Base-by-base conservation (phyloP, 1,284 basidiomycete genomes). In the Neonothopanus nambi region DNA sequence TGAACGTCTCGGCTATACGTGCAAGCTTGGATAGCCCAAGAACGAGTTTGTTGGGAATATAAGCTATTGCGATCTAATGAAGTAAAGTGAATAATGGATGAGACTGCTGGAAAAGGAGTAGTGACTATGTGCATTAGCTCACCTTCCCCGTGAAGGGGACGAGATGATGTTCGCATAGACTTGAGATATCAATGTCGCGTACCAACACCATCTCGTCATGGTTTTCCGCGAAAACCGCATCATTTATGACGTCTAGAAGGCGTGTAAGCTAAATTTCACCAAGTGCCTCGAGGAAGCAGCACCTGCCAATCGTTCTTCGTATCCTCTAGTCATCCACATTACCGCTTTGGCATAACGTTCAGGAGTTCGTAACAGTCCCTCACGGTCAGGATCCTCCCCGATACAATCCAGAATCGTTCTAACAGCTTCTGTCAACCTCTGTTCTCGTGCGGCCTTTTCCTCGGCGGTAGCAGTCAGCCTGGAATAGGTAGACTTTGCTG, bases 191-290 rank as follows among this genome's bases (percentile, higher is more conserved):
- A 64, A 99, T 99, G 69, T 99, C 95, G 57, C 92, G 85, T 46
- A 99, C 97, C 59, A 99, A 87, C 51, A 99, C 96, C 95, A 99
- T 97, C 72, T 99, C 97, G 66, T 99, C 97, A 75, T 99, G 97
- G 71, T 99, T 94, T 72, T 99, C 97, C 50, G 95, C 91, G 69
- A 99, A 99, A 38, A 99, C 87, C 48, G 97, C 97, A 77, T 98
- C 93, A 71, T 98, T 97, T 62, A 99, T 98, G 60, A 99, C 95
- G 68, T 99, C 96, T 91, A 72, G 54, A 23, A 40, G 28, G 26
- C 18, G n/a, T 28, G 18, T 35, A 20, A 46, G 37, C 46, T 30
- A 45, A 35, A 33, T n/a, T 46, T 23, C 24, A 51, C 38, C 33
- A 26, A 23, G 40, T 48, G 53, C 37, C 8, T 8, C 30, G 30